phyloP scores from a whole-genome alignment of 108 stramenopile genomes.

The Skeletonema potamos region DNA sequence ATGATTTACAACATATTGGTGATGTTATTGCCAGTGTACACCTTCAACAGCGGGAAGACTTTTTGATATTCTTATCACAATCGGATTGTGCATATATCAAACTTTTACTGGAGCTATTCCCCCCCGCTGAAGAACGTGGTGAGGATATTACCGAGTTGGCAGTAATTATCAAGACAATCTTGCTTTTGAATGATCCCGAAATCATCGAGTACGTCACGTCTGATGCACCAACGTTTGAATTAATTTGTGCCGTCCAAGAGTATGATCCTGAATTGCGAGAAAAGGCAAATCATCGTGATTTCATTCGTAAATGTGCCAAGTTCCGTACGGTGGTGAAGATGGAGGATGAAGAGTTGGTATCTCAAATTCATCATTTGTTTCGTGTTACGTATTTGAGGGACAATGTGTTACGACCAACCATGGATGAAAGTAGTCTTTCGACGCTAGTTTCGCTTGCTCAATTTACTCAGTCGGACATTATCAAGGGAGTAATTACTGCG shows the following conservation, averaged over 20 bases:
- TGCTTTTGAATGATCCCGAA: slow-evolving; percentile 86
- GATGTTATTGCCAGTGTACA: slow-evolving; percentile 65
- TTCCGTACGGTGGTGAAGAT: slow-evolving; percentile 85
- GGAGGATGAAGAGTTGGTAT: slow-evolving; percentile 65
- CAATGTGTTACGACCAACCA: slow-evolving; percentile 79
- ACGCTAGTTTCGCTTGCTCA: slow-evolving; percentile 78
- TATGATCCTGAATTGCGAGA: slow-evolving; percentile 84
- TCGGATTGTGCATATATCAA: slow-evolving; percentile 80
- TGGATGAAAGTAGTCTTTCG: slow-evolving; percentile 85
- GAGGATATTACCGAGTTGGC: slow-evolving; percentile 61
- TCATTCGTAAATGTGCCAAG: slow-evolving; percentile 65
- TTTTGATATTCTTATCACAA: slow-evolving; percentile 67
- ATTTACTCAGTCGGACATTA: slow-evolving; percentile 82
- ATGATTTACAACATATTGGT: slow-evolving; percentile 67
- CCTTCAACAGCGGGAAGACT: slow-evolving; percentile 72
- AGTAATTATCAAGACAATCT: slow-evolving; percentile 73
- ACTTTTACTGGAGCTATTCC: slow-evolving; percentile 62
- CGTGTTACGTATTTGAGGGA: slow-evolving; percentile 84
- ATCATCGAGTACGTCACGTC: slow-evolving; percentile 78
- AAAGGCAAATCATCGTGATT: slow-evolving; percentile 80
- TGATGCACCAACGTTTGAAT: slow-evolving; percentile 69
- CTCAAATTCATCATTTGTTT: slow-evolving; percentile 78
- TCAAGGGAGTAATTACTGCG: slow-evolving; percentile 75
- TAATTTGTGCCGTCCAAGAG: slow-evolving; percentile 70
- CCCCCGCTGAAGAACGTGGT: slow-evolving; percentile 50